These are phyloP conservation scores for Blastocystis sp. DNA, from an alignment of 352 stramenopile species.

Conservation along the genomic window DNA sequence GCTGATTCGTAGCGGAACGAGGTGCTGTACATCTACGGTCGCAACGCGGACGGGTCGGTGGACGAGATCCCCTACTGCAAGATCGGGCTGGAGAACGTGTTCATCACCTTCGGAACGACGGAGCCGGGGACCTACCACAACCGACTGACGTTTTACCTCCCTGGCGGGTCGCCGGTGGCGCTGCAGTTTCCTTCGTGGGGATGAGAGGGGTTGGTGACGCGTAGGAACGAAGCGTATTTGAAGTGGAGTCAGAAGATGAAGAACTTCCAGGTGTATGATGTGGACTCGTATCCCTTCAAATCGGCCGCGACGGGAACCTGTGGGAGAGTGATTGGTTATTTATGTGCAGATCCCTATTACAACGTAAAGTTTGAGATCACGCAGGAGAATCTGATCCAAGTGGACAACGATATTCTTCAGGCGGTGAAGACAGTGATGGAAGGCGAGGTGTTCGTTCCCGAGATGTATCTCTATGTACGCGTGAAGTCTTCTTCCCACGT, in stretches of 20 bases:
- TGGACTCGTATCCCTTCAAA: background rate
- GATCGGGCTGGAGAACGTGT: conserved; percentile 25
- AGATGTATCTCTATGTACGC: conserved; percentile 24
- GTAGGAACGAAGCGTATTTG: background rate
- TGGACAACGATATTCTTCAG: background rate
- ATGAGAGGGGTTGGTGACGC: background rate
- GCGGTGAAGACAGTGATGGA: background rate
- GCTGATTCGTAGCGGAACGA: background rate
- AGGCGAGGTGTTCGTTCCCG: background rate
- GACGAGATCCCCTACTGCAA: background rate
- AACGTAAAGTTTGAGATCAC: conserved; percentile 12
- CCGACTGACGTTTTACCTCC: conserved; percentile 25
- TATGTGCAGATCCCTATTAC: conserved; percentile 16
- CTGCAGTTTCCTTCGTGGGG: background rate
- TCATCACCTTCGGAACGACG: background rate
- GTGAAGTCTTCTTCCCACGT: background rate
- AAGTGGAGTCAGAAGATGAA: background rate
- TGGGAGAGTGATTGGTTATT: background rate
- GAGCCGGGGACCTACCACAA: background rate
- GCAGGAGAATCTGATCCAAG: background rate
- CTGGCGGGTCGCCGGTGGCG: background rate
- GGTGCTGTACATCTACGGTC: background rate
- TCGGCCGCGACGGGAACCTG: background rate
- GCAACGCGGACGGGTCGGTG: background rate
- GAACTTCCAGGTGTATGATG: background rate